Conservation (phyloP, 73 alveolate genomes). For the Paramecium primaurelia region DNA sequence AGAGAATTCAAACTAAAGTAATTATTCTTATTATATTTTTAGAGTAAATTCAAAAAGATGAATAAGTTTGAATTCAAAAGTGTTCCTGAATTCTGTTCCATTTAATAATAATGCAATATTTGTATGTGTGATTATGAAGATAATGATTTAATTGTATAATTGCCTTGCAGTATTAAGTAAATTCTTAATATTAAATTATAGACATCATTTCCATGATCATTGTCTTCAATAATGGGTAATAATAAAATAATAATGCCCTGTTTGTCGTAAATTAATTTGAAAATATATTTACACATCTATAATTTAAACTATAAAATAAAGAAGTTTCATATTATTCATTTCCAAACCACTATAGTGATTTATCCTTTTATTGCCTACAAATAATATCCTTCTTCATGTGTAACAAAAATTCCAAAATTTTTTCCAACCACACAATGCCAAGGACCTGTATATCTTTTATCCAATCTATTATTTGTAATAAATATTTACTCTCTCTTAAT, state of each 20-base stretch:
- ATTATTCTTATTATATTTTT: neutral
- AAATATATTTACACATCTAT: neutral
- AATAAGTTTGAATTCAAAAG: neutral
- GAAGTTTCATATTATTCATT: conserved; percentile 32
- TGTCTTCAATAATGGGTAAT: conserved; percentile 4
- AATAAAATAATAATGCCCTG: conserved; percentile 11
- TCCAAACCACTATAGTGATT: conserved; percentile 76
- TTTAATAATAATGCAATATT: neutral
- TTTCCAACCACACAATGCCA: conserved; percentile 99
- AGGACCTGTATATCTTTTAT: conserved; percentile 32
- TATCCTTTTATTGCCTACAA: conserved; percentile 94
- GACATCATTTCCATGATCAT: conserved; percentile 24
- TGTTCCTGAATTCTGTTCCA: neutral
- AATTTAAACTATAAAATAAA: neutral
- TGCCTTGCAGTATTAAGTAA: conserved; percentile 9
- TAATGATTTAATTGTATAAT: neutral
- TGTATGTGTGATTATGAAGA: conserved; percentile 9
- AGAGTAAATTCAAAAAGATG: neutral
- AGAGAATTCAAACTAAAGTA: neutral
- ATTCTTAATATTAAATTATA: neutral
- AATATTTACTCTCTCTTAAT: neutral
- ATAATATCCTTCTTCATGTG: conserved; percentile 92
- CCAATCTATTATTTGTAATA: neutral
- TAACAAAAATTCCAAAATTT: conserved; percentile 91
- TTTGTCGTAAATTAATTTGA: neutral